phyloP scores from a whole-genome alignment of 2,329 filamentous ascomycete species.

The Fusarium heterosporum region DNA sequence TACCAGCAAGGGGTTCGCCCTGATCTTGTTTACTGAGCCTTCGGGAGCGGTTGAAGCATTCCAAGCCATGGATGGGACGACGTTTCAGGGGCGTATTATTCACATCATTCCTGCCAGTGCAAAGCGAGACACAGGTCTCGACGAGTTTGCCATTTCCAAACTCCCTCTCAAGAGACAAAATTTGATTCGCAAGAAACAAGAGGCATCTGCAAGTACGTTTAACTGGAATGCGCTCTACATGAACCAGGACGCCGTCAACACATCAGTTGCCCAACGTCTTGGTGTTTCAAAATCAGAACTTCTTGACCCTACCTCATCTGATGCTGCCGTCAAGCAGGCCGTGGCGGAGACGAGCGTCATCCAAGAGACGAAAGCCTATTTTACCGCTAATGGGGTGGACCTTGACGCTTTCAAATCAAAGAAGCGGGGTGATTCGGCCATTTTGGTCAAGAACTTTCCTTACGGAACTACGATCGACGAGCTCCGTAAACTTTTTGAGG shows the following conservation, averaged over 20 bases:
- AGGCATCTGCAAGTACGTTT: conserved; percentile 82
- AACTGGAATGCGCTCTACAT: conserved; percentile 99
- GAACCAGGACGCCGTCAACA: conserved; percentile 95
- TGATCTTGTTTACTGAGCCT: conserved; percentile 81
- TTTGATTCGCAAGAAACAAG: conserved; percentile 84
- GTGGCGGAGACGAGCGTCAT: conserved; percentile 97
- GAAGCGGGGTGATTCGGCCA: conserved; percentile 85
- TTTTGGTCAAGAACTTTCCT: conserved; percentile 95
- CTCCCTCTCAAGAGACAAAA: conserved; percentile 95
- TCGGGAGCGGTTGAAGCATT: conserved; percentile 83
- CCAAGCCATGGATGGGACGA: conserved; percentile 80
- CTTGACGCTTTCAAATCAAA: conserved; percentile 89
- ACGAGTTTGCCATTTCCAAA: conserved; percentile 91
- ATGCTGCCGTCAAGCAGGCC: conserved; percentile 95
- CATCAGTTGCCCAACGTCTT: conserved; percentile 85
- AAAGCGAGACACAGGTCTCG: conserved; percentile 83
- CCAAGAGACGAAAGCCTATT: conserved; percentile 94
- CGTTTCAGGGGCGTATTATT: conserved; percentile 91
- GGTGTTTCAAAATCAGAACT: conserved; percentile 92
- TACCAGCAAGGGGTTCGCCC: conserved; percentile 88
- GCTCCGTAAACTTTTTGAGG: conserved; percentile 82
- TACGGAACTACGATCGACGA: conserved; percentile 85
- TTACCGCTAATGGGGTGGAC: conserved; percentile 87
- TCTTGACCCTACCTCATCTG: conserved; percentile 93
- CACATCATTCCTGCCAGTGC: conserved; percentile 88